phyloP scores from a whole-genome alignment of 2,329 filamentous ascomycete species.

The Sclerotinia minor region DNA sequence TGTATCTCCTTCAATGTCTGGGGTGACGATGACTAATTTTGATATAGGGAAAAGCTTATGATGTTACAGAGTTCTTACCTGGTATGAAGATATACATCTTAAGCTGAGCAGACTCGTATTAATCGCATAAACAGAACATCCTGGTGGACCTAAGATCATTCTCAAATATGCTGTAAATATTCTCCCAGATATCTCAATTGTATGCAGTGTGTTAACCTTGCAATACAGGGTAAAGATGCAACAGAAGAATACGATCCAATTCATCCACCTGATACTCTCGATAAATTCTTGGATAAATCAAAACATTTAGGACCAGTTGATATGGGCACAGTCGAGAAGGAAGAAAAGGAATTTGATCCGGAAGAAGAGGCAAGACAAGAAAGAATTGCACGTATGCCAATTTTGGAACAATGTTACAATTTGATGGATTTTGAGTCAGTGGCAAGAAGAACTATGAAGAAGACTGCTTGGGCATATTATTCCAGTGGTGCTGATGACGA shows the following conservation, averaged over 20 bases:
- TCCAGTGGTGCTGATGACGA: slow-evolving; percentile 89
- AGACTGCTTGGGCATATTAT: slow-evolving; percentile 96
- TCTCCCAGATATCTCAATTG: background rate
- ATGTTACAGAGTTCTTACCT: slow-evolving; percentile 86
- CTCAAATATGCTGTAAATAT: slow-evolving; percentile 77
- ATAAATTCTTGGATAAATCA: slow-evolving; percentile 77
- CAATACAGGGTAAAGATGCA: slow-evolving; percentile 74
- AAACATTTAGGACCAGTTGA: slow-evolving; percentile 91
- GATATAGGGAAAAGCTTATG: slow-evolving; percentile 73
- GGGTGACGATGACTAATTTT: slow-evolving; percentile 28
- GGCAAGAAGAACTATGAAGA: slow-evolving; percentile 89
- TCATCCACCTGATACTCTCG: slow-evolving; percentile 82
- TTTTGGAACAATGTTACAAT: slow-evolving; percentile 87
- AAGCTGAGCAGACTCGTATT: background rate
- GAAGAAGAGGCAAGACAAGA: slow-evolving; percentile 74
- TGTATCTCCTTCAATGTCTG: background rate
- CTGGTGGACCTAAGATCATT: slow-evolving; percentile 88
- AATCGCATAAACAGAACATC: slow-evolving; percentile 62
- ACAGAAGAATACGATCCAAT: slow-evolving; percentile 91
- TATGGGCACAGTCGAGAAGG: slow-evolving; percentile 73
- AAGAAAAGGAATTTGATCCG: slow-evolving; percentile 66
- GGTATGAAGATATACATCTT: slow-evolving; percentile 47
- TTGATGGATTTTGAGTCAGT: slow-evolving; percentile 95
- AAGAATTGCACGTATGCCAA: slow-evolving; percentile 72
- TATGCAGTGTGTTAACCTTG: background rate